Evolutionary conservation across 2,329 filamentous ascomycete species (phyloP).

Genomic region (Diaporthe ilicicola): DNA sequence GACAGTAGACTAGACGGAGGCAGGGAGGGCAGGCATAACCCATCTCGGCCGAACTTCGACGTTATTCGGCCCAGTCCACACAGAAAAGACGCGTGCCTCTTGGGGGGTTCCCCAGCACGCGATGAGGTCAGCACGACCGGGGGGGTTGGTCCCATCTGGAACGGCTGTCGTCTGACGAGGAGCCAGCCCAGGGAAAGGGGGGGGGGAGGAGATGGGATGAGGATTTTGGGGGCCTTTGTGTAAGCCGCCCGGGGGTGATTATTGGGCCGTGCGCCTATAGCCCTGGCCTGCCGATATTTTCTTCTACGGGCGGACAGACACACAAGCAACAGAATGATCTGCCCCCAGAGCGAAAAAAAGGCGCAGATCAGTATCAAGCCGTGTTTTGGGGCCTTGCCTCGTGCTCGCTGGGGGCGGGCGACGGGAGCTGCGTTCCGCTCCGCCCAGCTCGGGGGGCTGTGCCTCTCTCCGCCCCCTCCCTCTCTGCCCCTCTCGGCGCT

Average conservation of each 20-base stretch:
- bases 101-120: too few species aligned
- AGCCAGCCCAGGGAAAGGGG: neutral
- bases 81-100: too few species aligned
- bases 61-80: too few species aligned
- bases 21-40: neutral
- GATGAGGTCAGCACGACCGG: conserved; percentile 16
- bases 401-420: neutral
- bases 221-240: too few species aligned
- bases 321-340: conserved; percentile 18
- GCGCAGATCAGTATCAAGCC: conserved; percentile 30
- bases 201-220: too few species aligned
- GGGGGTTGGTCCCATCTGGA: neutral
- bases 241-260: neutral
- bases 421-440: neutral
- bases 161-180: conserved; percentile 17
- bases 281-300: neutral
- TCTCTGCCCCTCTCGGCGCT: neutral
- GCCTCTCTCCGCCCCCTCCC: neutral
- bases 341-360: neutral
- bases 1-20: neutral
- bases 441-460: neutral
- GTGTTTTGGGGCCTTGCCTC: conserved; percentile 9
- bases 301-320: too few species aligned
- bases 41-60: conserved; percentile 3
- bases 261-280: neutral